Evolutionary conservation across 1,139 yeast genomes (phyloP), one percentile per base, ranked within the genome.

Genomic region (Blastobotrys serpentis): DNA sequence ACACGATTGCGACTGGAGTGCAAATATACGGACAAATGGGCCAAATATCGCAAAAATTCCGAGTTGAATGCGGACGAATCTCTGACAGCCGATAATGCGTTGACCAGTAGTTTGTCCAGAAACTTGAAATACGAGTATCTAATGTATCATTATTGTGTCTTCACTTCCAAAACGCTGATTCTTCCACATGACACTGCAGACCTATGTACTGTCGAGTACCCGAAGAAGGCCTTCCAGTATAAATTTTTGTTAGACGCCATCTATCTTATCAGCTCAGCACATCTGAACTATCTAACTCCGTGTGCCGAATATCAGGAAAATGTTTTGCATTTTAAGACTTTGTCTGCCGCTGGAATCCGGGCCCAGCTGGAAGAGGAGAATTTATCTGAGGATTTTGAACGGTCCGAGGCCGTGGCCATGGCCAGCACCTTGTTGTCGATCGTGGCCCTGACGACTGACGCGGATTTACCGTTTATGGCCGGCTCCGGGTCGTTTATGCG

Each of bases 251-350:
- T 37, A 11, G 41, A 37, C 26, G 14, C 41, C 4, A 37, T 37
- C 16, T 37, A 21, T 37, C 41, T 37, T 5, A 7, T 37, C 16
- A 18, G 22, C 5, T 13, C 29, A 8, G 41, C 26, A 6, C 41
- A 37, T 37, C 18, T 37, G 26, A 37, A 37, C 26, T 29, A 37
- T 22, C 41, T 37, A 6, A 17, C n/a, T 18, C 41, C 41, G 14
- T 37, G 41, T 22, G 11, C 26, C 4, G 26, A 37, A 17, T 37
- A 37, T 13, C 25, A 37, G 26, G 29, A 37, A 14, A n/a, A 21
- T 11, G 29, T 37, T 21, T 7, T 11, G 29, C 41, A 37, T 19
- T 37, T 21, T 17, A 19, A 19, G 17, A 11, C 41, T 10, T 19
- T 19, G 26, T 16, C 41, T 8, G 41, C 17, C 6, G 26, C 22